phyloP scores from a whole-genome alignment of 1,284 basidiomycete species.

The Cryptococcus deneoformans region DNA sequence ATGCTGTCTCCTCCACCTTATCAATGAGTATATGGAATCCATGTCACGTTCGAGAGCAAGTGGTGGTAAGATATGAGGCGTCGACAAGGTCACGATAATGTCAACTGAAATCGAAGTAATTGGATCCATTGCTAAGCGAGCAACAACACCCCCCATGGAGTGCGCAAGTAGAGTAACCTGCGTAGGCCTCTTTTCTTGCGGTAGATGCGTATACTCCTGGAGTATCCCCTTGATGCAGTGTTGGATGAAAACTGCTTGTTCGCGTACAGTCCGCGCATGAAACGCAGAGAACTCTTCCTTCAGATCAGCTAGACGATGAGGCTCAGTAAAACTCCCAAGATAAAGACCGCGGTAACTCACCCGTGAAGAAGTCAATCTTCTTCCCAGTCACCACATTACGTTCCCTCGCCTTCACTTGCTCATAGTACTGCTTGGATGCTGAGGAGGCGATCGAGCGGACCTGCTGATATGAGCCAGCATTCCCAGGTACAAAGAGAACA shows the following conservation, averaged over 20 bases:
- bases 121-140: conserved; percentile 57
- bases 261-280: conserved; percentile 80
- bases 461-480: conserved; percentile 93
- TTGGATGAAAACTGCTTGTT: conserved; percentile 76
- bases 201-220: conserved; percentile 59
- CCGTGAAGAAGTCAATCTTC: conserved; percentile 78
- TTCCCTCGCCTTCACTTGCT: conserved; percentile 45
- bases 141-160: conserved; percentile 99
- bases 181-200: conserved; percentile 37
- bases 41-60: conserved; percentile 74
- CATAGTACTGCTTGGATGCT: conserved; percentile 72
- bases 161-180: conserved; percentile 79
- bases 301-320: conserved; percentile 68
- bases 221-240: conserved; percentile 74
- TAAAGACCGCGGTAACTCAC: conserved; percentile 49
- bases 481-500: conserved; percentile 94
- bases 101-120: conserved; percentile 55
- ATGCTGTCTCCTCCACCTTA: conserved; percentile 49
- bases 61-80: conserved; percentile 85
- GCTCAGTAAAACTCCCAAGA: not conserved
- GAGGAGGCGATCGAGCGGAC: conserved; percentile 93
- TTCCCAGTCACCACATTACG: conserved; percentile 30
- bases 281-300: conserved; percentile 98
- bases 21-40: conserved; percentile 63
- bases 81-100: conserved; percentile 88